These are phyloP conservation scores for Scedosporium dehoogii DNA, from an alignment of 2,329 filamentous ascomycete species.

Conservation along the genomic window DNA sequence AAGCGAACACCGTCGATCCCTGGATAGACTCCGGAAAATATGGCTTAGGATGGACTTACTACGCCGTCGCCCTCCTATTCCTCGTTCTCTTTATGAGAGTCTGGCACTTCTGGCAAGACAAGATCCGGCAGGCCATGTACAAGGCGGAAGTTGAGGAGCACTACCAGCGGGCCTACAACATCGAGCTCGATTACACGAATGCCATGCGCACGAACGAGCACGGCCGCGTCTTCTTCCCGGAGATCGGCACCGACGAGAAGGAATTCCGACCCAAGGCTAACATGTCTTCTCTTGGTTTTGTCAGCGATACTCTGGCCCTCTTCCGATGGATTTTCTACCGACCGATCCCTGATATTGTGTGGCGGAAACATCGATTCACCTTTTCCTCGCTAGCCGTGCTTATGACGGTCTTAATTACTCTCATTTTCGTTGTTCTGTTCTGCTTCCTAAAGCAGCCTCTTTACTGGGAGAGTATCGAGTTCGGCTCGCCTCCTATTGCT, in stretches of 20 bases:
- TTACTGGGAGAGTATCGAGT: constrained; percentile 79
- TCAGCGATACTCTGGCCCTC: constrained; percentile 74
- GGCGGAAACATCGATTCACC: constrained; percentile 59
- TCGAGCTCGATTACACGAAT: constrained; percentile 37
- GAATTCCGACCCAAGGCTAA: constrained; percentile 58
- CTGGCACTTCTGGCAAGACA: constrained; percentile 89
- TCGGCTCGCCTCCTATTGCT: constrained; percentile 79
- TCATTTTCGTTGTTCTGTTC: constrained; percentile 68
- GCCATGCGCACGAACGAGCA: constrained; percentile 37
- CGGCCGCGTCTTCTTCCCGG: constrained; percentile 67
- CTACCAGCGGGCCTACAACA: constrained; percentile 42
- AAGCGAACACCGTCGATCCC: constrained; percentile 61
- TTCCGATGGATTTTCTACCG: constrained; percentile 85
- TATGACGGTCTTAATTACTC: constrained; percentile 54
- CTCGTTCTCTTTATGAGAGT: constrained; percentile 59
- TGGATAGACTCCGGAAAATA: constrained; percentile 80
- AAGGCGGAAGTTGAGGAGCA: constrained; percentile 69
- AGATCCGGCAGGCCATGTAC: constrained; percentile 79
- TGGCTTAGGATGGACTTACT: constrained; percentile 79
- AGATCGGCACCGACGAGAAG: constrained; percentile 37
- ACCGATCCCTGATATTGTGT: constrained; percentile 64
- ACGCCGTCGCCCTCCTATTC: constrained; percentile 62
- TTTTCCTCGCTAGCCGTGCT: constrained; percentile 73
- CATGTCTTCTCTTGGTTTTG: constrained; percentile 59
- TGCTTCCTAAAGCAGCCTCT: constrained; percentile 80